Evolutionary conservation across 2,329 filamentous ascomycete species (phyloP).

Genomic region (Curvularia sp.): DNA sequence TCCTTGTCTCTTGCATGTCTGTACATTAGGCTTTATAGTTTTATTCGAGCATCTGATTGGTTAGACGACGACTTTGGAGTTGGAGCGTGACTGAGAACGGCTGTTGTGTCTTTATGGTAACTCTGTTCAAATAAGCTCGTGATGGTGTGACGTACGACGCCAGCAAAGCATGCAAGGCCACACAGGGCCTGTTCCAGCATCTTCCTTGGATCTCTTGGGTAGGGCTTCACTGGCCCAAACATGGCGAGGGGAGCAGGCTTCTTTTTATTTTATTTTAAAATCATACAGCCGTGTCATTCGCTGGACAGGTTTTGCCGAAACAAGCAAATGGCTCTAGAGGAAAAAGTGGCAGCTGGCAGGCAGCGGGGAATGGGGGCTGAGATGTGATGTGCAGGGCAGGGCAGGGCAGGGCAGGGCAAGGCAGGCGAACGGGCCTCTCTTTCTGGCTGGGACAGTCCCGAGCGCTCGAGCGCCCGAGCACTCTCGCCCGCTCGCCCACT

Average conservation of each 20-base stretch:
- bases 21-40: conserved; percentile 13
- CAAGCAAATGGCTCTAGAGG: neutral
- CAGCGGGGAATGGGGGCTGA: conserved; percentile 6
- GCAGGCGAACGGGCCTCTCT: conserved; percentile 1
- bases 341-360: conserved; percentile 1
- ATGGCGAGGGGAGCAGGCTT: neutral
- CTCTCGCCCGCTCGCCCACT: neutral
- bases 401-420: no score
- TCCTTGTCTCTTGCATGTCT: conserved; percentile 1
- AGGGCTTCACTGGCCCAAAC: neutral
- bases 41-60: conserved; percentile 9
- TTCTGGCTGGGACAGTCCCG: conserved; percentile 11
- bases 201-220: conserved; percentile 3
- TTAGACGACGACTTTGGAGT: neutral
- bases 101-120: no score
- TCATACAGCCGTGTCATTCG: neutral
- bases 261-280: neutral
- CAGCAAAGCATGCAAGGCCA: conserved; percentile 18
- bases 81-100: no score
- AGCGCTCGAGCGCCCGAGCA: neutral
- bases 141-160: conserved; percentile 6
- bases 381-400: conserved; percentile 10
- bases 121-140: neutral
- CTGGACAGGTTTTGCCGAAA: neutral
- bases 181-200: conserved; percentile 10